Evolutionary conservation across 306 rosid genomes (phyloP).

Genomic region (Mimosa pudica): DNA sequence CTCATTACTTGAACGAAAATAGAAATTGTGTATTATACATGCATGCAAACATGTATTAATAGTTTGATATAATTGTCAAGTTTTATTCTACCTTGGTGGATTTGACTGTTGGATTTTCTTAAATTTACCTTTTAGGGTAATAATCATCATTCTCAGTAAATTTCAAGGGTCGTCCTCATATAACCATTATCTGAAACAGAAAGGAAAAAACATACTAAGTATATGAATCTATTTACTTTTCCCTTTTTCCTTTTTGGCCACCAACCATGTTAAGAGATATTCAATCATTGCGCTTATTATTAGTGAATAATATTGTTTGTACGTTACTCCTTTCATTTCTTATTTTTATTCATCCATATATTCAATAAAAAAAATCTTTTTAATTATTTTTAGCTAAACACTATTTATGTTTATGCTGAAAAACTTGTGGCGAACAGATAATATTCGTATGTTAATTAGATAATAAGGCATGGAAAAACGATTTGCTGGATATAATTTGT

Average conservation of each 20-base stretch:
- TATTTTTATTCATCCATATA: too few relatives aligned
- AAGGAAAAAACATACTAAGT: background rate
- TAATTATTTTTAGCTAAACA: too few relatives aligned
- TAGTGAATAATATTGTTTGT: background rate
- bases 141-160: background rate
- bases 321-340: background rate
- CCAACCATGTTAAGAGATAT: background rate
- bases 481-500: too few relatives aligned
- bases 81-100: background rate
- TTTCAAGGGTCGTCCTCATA: background rate
- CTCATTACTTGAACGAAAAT: background rate
- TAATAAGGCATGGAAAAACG: too few relatives aligned
- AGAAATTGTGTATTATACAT: background rate
- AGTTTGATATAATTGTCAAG: background rate
- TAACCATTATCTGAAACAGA: background rate
- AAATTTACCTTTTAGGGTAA: background rate
- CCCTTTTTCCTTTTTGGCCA: background rate
- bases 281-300: background rate
- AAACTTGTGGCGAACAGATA: too few relatives aligned
- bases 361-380: too few relatives aligned
- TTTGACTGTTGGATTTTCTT: background rate
- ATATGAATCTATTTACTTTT: too few relatives aligned
- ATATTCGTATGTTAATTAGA: too few relatives aligned
- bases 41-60: background rate
- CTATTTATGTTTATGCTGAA: too few relatives aligned